A percentile compares a stretch with the other conserved stretches of the same genome.
These are phyloP conservation scores for Plasmopara muralis DNA, from an alignment of 352 stramenopile species.

Conservation along the genomic window DNA sequence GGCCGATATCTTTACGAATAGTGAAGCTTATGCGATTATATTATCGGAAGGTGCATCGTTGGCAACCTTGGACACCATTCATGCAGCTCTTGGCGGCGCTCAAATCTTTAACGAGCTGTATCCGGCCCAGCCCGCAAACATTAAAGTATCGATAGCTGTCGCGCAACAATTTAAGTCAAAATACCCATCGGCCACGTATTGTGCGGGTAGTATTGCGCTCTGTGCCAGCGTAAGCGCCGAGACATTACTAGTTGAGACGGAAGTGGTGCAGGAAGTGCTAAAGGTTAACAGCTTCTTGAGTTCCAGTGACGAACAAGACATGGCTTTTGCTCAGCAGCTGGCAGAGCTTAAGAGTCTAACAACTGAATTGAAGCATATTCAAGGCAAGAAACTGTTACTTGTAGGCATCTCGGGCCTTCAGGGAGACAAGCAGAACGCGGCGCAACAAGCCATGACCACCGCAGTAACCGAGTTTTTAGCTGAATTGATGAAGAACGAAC, in stretches of 20 bases:
- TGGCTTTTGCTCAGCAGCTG: constrained; percentile 28
- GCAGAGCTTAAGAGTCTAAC: constrained; percentile 29
- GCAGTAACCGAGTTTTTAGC: constrained; percentile 32
- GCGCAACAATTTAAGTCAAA: constrained; percentile 22
- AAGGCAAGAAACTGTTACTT: constrained; percentile 29
- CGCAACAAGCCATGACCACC: constrained; percentile 19
- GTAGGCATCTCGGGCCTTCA: constrained; percentile 26
- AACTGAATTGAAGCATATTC: constrained; percentile 12
- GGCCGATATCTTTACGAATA: constrained; percentile 36
- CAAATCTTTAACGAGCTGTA: constrained; percentile 30
- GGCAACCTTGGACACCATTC: constrained; percentile 13
- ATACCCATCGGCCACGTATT: constrained; percentile 14
- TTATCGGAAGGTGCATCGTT: constrained; percentile 24
- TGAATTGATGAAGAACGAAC: constrained; percentile 30
- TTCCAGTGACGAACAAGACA: constrained; percentile 16
- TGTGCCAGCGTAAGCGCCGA: constrained; percentile 18
- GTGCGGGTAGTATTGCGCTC: constrained; percentile 23
- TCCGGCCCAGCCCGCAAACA: constrained; percentile 10
- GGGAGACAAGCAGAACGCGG: constrained; percentile 21
- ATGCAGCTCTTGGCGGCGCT: constrained; percentile 14
- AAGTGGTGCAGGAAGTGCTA: constrained; percentile 23
- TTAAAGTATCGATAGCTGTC: constrained; percentile 24
- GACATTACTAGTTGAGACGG: constrained; percentile 1
- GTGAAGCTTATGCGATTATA: constrained; percentile 28
- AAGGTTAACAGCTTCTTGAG: constrained; percentile 25